Evolutionary conservation across 176 grass and related monocot genomes (phyloP).

Genomic region (Aegilops tauschii): DNA sequence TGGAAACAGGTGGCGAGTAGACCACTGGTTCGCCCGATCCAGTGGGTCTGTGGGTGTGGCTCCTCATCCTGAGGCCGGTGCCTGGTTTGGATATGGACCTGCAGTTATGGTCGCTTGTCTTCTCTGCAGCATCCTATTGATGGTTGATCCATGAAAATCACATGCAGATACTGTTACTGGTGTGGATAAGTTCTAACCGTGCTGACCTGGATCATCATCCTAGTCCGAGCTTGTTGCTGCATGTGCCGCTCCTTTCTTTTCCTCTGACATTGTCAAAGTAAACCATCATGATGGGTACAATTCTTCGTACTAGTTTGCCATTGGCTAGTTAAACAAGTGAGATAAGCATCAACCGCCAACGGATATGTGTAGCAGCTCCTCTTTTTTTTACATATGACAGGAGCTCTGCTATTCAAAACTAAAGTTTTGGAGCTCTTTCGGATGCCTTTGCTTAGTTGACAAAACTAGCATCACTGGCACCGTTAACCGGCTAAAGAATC

Average conservation of each 20-base stretch:
- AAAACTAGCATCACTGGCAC: background rate
- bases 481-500: background rate
- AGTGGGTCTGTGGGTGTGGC: slow-evolving; percentile 37
- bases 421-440: background rate
- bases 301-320: background rate
- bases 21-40: slow-evolving; percentile 60
- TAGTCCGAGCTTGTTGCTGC: slow-evolving; percentile 13
- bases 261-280: slow-evolving; percentile 17
- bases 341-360: slow-evolving; percentile 6
- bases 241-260: background rate
- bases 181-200: slow-evolving; percentile 12
- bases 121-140: slow-evolving; percentile 1
- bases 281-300: slow-evolving; percentile 9
- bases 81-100: slow-evolving; percentile 24
- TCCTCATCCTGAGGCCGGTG: background rate
- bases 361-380: background rate
- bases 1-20: slow-evolving; percentile 39
- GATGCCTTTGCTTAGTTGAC: background rate
- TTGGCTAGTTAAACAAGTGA: background rate
- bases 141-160: background rate
- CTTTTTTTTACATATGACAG: background rate
- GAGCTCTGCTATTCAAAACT: background rate
- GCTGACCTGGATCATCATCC: slow-evolving; percentile 29
- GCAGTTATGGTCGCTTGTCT: background rate
- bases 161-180: background rate